These are phyloP conservation scores for Sporothrix pseudoabietina DNA, from an alignment of 2,329 filamentous ascomycete genomes.

Conservation along the genomic window DNA sequence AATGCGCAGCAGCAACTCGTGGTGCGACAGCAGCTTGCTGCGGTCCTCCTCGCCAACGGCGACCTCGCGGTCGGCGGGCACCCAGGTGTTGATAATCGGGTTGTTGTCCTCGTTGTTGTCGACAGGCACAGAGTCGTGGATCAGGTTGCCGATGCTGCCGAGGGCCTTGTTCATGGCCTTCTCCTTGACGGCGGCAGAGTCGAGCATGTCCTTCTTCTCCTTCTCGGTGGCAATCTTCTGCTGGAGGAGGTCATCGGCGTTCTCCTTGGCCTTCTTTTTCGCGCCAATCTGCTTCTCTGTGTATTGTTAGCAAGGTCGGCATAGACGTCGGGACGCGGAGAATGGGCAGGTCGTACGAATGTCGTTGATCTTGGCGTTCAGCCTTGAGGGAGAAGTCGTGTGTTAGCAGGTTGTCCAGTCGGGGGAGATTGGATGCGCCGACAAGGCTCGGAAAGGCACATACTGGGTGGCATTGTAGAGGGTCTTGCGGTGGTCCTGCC, in stretches of 20 bases:
- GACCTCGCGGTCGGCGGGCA: conserved; percentile 70
- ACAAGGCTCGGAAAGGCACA: not conserved
- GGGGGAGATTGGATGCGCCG: not conserved
- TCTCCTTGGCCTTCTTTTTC: conserved; percentile 96
- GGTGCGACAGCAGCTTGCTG: conserved; percentile 75
- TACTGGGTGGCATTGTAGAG: conserved; percentile 61
- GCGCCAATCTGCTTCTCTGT: conserved; percentile 35
- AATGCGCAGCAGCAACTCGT: conserved; percentile 85
- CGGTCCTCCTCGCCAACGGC: conserved; percentile 61
- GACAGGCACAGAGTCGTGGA: conserved; percentile 83
- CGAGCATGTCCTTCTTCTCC: conserved; percentile 78
- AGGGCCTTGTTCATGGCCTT: conserved; percentile 73
- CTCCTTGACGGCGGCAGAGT: conserved; percentile 72
- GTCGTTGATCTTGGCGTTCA: conserved; percentile 83
- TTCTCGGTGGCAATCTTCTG: conserved; percentile 68
- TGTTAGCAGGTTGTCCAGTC: not conserved
- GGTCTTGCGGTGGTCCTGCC: conserved; percentile 77
- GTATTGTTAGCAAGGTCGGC: not conserved
- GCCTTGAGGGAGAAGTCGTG: conserved; percentile 36
- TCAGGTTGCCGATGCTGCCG: conserved; percentile 84
- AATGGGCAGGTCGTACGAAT: conserved; percentile 31
- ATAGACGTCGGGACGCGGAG: not conserved
- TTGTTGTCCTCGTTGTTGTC: conserved; percentile 91
- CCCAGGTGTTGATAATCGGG: conserved; percentile 73
- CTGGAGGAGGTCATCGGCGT: conserved; percentile 75